Base-by-base conservation (phyloP, 225 moss, liverwort and hornwort genomes). In the Pseudisothecium myosuroides region DNA sequence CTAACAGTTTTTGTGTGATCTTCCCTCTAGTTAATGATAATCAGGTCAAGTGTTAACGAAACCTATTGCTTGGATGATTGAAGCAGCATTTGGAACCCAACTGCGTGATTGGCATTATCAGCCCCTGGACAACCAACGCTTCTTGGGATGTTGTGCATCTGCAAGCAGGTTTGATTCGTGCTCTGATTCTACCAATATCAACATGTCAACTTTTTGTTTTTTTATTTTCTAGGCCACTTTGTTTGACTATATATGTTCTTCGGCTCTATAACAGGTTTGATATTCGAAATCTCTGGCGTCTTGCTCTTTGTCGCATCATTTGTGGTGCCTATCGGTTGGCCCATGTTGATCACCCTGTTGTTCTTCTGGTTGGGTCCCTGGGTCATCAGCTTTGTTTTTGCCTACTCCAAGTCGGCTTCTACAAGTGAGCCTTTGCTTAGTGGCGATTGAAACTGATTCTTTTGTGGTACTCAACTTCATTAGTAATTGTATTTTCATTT, bases 311-410 rank as follows among this genome's bases (percentile, higher is more conserved):
- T 94, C 15, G 86, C 88, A 37, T 89, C 94, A 39, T 94, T 91
- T 90, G 87, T 89, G 76, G 84, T 92, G 80, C 94, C 93, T n/a
- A 74, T 94, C 65, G 94, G 93, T 81, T 92, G 88, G 89, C 90
- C 90, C 45, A 86, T 94, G 88, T 55, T 92, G 86, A 64, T 74
- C 65, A 89, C 88, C 72, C 84, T 94, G 34, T 14, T 94, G 86
- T 72, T 92, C 37, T 87, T 94, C 31, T 93, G 90, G 89, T 87
- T 94, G 81, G 94, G 94, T 88, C 91, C 94, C 39, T 94, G 91
- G 93, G 36, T 92, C 11, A 41, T 88, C n/a, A 90, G 88, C 83
- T 89, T 88, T 81, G 87, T 59, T 37, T 81, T 84, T 32, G 87
- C 94, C 4, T 94, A 87, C 64, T 83, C 72, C 4, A 86, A 88